Evolutionary conservation across 164 flowering plant species (phyloP).

Genomic region (Kingdonia uniflora): DNA sequence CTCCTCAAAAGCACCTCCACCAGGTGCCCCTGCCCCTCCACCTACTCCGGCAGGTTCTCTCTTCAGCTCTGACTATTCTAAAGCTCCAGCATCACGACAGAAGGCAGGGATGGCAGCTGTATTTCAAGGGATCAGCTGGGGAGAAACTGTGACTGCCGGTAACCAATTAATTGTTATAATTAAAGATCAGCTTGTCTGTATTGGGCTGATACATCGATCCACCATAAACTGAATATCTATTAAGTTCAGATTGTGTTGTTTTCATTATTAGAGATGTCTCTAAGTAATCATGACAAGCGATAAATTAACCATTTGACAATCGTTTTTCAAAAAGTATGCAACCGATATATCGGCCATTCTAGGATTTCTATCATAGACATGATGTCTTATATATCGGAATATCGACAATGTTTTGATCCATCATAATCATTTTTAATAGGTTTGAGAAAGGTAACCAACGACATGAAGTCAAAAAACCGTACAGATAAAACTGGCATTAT

Average conservation of each 20-base stretch:
- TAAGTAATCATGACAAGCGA: too few relatives aligned
- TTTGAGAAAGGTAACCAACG: conserved; percentile 57
- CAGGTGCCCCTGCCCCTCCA: conserved; percentile 74
- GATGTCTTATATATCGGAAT: too few relatives aligned
- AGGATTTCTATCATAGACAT: too few relatives aligned
- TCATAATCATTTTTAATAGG: conserved; percentile 21
- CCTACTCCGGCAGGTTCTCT: conserved; percentile 78
- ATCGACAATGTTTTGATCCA: too few relatives aligned
- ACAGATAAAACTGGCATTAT: conserved; percentile 69
- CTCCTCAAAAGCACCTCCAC: conserved; percentile 47
- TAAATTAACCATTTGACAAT: too few relatives aligned
- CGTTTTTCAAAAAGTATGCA: too few relatives aligned
- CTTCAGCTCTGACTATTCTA: conserved; percentile 49
- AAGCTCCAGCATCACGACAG: conserved; percentile 50
- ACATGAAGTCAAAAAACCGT: conserved; percentile 95
- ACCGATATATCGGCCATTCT: too few relatives aligned
- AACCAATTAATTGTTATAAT: not conserved
- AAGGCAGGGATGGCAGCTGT: conserved; percentile 94
- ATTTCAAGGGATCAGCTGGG: conserved; percentile 75
- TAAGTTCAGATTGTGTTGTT: too few relatives aligned
- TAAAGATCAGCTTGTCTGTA: too few relatives aligned
- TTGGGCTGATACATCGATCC: too few relatives aligned
- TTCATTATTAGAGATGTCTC: too few relatives aligned
- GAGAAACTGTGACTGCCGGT: conserved; percentile 76
- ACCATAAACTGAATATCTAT: too few relatives aligned